A percentile compares a stretch with the other conserved stretches of the same genome.
Evolutionary conservation across 2,329 filamentous ascomycete species (phyloP).

Genomic region (Aspergillus unguis): DNA sequence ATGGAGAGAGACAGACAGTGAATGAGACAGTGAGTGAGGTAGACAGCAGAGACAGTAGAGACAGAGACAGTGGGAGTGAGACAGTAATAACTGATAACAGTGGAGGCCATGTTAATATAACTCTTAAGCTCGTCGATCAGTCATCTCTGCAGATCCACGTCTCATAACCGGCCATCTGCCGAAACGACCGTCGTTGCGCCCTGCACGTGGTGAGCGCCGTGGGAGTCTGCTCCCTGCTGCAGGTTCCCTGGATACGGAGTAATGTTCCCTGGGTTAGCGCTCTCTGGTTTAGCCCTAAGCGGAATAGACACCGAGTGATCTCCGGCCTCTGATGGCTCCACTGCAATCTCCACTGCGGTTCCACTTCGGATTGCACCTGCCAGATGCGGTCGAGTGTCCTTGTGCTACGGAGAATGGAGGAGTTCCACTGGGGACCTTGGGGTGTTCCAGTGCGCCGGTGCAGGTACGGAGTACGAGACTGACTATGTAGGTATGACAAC

Average conservation of each 20-base stretch:
- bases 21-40: not conserved
- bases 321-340: not conserved
- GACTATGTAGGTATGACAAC: not conserved
- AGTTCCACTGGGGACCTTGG: not conserved
- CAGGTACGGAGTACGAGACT: not conserved
- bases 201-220: slow-evolving; percentile 2
- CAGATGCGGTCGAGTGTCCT: not conserved
- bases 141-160: not conserved
- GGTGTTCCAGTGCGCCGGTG: not conserved
- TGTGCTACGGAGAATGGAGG: not conserved
- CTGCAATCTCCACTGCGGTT: not conserved
- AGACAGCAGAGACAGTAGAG: not conserved
- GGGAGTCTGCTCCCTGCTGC: not conserved
- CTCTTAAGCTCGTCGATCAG: not conserved
- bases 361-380: not conserved
- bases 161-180: not conserved
- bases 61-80: not conserved
- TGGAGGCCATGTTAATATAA: not conserved
- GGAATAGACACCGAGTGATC: slow-evolving; percentile 1
- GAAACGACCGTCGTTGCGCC: not conserved
- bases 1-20: too few species aligned
- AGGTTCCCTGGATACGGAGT: too few species aligned
- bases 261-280: too few species aligned
- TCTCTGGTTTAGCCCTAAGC: not conserved
- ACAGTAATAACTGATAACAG: not conserved